phyloP scores from a whole-genome alignment of 148 eudicot genomes.

The Mesembryanthemum crystallinum region DNA sequence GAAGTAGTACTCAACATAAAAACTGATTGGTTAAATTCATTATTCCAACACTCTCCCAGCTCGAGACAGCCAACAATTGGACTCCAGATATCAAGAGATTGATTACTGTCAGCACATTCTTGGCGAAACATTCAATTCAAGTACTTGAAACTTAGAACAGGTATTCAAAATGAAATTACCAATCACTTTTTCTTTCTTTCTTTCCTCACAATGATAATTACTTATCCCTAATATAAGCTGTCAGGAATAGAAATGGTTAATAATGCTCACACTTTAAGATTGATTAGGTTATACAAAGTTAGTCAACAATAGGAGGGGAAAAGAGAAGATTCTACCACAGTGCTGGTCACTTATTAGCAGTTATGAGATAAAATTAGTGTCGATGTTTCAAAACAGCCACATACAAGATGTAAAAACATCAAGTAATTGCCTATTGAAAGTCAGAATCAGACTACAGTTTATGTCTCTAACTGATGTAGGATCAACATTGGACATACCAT shows the following conservation, averaged over 20 bases:
- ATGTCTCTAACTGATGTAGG: too few relatives aligned
- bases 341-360: not conserved
- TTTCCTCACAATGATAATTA: not conserved
- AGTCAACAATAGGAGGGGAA: not conserved
- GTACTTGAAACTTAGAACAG: not conserved
- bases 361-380: too few relatives aligned
- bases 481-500: not conserved
- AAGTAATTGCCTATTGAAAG: not conserved
- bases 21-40: too few relatives aligned
- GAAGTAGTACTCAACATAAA: not conserved
- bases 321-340: not conserved
- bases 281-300: not conserved
- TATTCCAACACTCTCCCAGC: not conserved
- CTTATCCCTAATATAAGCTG: not conserved
- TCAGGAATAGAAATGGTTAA: not conserved
- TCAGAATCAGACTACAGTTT: constrained; percentile 8
- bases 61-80: not conserved
- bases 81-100: not conserved
- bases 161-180: not conserved
- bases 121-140: not conserved
- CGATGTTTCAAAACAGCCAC: not conserved
- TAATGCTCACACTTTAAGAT: not conserved
- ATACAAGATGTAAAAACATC: not conserved
- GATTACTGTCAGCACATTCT: not conserved
- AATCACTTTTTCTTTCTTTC: not conserved